phyloP scores from a whole-genome alignment of 805 yeast genomes.

The Lipomyces spencermartinsiae region DNA sequence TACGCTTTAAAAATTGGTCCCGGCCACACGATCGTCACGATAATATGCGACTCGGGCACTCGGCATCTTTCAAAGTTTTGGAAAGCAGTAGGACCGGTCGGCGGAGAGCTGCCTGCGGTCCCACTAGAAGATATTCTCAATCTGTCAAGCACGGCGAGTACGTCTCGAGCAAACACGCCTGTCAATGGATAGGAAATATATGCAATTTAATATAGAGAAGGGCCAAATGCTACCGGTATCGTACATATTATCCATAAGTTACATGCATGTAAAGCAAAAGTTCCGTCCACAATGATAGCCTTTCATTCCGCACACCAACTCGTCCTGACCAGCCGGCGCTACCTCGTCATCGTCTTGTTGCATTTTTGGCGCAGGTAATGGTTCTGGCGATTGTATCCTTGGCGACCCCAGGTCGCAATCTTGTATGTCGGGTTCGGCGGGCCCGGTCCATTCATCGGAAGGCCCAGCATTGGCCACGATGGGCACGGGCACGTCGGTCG shows the following conservation, averaged over 20 bases:
- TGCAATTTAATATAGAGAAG: too few relatives aligned
- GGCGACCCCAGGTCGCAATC: neutral
- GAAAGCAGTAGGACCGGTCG: slow-evolving; percentile 52
- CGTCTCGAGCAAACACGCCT: neutral
- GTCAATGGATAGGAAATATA: neutral
- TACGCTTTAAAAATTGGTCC: slow-evolving; percentile 59
- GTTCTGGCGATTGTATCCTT: neutral
- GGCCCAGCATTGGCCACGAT: too few relatives aligned
- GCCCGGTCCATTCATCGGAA: neutral
- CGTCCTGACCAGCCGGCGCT: neutral
- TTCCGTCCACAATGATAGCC: slow-evolving; percentile 34
- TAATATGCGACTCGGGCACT: slow-evolving; percentile 91
- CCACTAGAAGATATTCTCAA: slow-evolving; percentile 12
- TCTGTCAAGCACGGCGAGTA: neutral
- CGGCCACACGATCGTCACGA: slow-evolving; percentile 75
- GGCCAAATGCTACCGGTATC: neutral
- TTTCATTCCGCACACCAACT: slow-evolving; percentile 22
- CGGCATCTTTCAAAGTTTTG: slow-evolving; percentile 93
- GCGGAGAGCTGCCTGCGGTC: slow-evolving; percentile 7
- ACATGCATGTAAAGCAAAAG: slow-evolving; percentile 35
- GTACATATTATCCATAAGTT: slow-evolving; percentile 5
- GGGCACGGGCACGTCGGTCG: neutral
- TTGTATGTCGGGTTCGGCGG: too few relatives aligned
- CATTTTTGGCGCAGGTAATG: neutral
- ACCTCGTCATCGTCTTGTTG: neutral